phyloP scores from a whole-genome alignment of 1,139 yeast genomes.

The Pichia sp. region DNA sequence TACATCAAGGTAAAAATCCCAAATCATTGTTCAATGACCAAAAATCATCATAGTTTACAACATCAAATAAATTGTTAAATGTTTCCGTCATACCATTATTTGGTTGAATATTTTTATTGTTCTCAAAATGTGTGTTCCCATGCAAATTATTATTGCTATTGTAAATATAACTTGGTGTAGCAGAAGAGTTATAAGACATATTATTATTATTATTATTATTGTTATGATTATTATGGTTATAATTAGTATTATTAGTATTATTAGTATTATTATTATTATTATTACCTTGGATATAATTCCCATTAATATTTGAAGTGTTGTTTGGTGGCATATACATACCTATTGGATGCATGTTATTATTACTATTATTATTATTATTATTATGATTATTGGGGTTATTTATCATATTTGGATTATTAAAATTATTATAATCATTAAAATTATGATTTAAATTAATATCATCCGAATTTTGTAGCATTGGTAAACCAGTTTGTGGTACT shows the following conservation, averaged over 20 bases:
- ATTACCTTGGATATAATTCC: neutral
- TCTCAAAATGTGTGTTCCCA: neutral
- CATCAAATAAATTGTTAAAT: conserved; percentile 10
- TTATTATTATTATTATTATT: neutral
- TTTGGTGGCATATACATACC: too few species aligned
- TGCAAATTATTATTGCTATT: too few species aligned
- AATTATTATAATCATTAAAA: neutral
- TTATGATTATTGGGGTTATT: neutral
- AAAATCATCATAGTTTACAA: conserved; percentile 30
- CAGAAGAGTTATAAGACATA: neutral
- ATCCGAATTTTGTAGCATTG: conserved; percentile 19
- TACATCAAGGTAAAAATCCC: conserved; percentile 34
- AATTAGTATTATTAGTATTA: neutral
- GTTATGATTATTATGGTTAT: conserved; percentile 1
- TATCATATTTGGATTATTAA: neutral
- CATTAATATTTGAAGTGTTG: too few species aligned
- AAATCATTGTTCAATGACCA: conserved; percentile 40
- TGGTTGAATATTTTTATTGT: neutral
- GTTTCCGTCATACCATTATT: conserved; percentile 15
- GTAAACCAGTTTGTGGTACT: conserved; percentile 30
- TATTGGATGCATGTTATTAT: neutral
- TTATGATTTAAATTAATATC: neutral
- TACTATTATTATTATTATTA: neutral
- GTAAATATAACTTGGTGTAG: too few species aligned
- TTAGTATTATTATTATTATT: neutral